phyloP scores from a whole-genome alignment of 805 yeast genomes.

The Wickerhamiella domercqiae region DNA sequence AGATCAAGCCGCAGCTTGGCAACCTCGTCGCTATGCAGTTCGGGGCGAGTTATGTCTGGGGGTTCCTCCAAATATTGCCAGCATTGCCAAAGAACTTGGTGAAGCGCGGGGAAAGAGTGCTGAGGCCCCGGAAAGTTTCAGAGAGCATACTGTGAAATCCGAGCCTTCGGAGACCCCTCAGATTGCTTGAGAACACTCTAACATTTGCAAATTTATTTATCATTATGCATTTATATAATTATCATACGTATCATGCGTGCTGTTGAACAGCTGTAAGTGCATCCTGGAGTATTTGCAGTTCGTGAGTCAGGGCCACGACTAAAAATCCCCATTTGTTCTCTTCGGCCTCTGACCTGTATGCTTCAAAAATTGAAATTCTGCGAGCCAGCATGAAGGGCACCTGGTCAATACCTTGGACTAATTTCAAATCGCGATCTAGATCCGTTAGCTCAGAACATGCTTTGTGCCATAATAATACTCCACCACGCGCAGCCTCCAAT shows the following conservation, averaged over 20 bases:
- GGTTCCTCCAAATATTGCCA: not conserved
- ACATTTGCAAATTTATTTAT: not conserved
- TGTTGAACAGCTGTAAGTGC: slow-evolving; percentile 16
- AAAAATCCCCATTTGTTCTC: slow-evolving; percentile 18
- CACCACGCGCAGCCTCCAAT: slow-evolving; percentile 10
- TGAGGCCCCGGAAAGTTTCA: too few relatives aligned
- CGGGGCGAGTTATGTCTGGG: not conserved
- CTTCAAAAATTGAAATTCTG: slow-evolving; percentile 8
- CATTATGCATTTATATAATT: not conserved
- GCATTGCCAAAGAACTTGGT: not conserved
- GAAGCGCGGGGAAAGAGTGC: not conserved
- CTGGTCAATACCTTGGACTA: slow-evolving; percentile 8
- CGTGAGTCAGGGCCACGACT: slow-evolving; percentile 21
- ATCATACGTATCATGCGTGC: not conserved
- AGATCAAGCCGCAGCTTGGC: not conserved
- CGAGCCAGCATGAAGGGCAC: slow-evolving; percentile 11
- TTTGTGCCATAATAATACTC: slow-evolving; percentile 7
- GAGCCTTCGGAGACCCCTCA: too few relatives aligned
- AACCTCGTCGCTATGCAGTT: not conserved
- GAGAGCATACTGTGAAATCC: too few relatives aligned
- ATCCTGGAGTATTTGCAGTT: slow-evolving; percentile 16
- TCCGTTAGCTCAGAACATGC: slow-evolving; percentile 8
- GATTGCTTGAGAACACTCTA: too few relatives aligned
- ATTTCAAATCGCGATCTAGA: slow-evolving; percentile 13
- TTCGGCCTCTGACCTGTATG: slow-evolving; percentile 11